Conservation (phyloP, 768 basidiomycete species). For the Mycena metata region DNA sequence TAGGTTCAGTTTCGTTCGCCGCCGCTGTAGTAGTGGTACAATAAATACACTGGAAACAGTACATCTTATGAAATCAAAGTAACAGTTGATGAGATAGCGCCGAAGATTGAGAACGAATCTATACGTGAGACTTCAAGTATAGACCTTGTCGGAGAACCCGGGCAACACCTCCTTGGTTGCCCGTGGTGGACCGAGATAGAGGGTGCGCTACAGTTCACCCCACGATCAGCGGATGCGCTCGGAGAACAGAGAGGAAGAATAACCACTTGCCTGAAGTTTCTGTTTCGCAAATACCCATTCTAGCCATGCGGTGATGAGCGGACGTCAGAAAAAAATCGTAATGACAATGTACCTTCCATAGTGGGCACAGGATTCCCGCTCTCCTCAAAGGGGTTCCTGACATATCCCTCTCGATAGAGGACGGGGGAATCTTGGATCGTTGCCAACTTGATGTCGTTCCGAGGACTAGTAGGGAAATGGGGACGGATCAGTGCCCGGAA, state of each 20-base stretch:
- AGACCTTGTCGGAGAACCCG: constrained; percentile 38
- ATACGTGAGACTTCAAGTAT: constrained; percentile 18
- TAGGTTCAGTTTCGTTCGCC: no score
- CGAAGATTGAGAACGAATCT: background rate
- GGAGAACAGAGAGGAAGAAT: no score
- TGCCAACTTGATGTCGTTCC: constrained; percentile 59
- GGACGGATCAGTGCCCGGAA: background rate
- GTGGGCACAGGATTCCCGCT: constrained; percentile 58
- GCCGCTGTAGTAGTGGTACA: no score
- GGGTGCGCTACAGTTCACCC: constrained; percentile 51
- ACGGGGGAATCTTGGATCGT: constrained; percentile 60
- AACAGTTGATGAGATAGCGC: background rate
- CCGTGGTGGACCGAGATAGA: constrained; percentile 28
- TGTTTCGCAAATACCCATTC: constrained; percentile 64
- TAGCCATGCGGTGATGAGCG: constrained; percentile 25
- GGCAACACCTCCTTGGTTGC: constrained; percentile 36
- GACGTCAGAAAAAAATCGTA: background rate
- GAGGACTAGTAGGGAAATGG: constrained; percentile 48
- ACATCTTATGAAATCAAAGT: background rate
- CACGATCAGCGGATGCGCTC: no score
- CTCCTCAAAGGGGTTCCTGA: constrained; percentile 61
- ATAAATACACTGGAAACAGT: no score
- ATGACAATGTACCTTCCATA: constrained; percentile 52
- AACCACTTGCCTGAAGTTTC: constrained; percentile 38
- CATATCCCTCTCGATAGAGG: constrained; percentile 57